Evolutionary conservation across 495 filamentous ascomycete genomes (phyloP).

Genomic region (Aspergillus campestris): DNA sequence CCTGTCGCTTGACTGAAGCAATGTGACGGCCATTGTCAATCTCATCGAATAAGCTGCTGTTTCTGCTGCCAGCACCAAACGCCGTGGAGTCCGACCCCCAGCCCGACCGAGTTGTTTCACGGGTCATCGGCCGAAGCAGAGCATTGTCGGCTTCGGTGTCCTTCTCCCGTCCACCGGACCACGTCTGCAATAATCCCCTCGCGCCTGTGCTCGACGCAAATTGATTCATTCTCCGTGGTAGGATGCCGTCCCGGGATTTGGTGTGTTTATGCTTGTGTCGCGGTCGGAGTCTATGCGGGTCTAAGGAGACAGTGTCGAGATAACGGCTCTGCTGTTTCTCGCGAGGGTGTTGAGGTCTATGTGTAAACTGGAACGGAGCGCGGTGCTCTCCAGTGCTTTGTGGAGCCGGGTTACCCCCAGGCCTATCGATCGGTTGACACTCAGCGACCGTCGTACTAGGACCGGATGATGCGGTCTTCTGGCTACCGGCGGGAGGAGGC

Average conservation of each 20-base stretch:
- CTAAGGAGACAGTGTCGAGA: constrained; percentile 12
- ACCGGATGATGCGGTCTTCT: constrained; percentile 5
- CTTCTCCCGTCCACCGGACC: constrained; percentile 25
- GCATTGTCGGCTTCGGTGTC: constrained; percentile 28
- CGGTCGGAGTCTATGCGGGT: constrained; percentile 14
- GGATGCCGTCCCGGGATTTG: constrained; percentile 30
- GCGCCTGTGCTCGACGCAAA: constrained; percentile 28
- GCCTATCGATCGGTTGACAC: too few relatives aligned
- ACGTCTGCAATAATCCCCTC: constrained; percentile 27
- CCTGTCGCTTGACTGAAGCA: constrained; percentile 22
- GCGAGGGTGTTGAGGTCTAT: not conserved
- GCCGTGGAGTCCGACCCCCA: constrained; percentile 30
- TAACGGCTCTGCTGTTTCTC: constrained; percentile 12
- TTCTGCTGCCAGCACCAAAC: constrained; percentile 18
- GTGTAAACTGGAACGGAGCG: not conserved
- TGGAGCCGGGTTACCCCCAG: too few relatives aligned
- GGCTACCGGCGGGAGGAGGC: constrained; percentile 10
- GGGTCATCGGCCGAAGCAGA: constrained; percentile 23
- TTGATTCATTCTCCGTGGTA: constrained; percentile 32
- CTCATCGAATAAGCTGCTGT: constrained; percentile 24
- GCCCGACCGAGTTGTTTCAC: constrained; percentile 25
- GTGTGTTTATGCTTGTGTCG: constrained; percentile 24
- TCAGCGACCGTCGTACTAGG: not conserved
- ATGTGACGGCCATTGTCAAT: constrained; percentile 24
- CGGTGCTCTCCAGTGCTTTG: constrained; percentile 2